These are phyloP conservation scores for Dysphania ambrosioides DNA, from an alignment of 148 eudicot species.

Conservation along the genomic window DNA sequence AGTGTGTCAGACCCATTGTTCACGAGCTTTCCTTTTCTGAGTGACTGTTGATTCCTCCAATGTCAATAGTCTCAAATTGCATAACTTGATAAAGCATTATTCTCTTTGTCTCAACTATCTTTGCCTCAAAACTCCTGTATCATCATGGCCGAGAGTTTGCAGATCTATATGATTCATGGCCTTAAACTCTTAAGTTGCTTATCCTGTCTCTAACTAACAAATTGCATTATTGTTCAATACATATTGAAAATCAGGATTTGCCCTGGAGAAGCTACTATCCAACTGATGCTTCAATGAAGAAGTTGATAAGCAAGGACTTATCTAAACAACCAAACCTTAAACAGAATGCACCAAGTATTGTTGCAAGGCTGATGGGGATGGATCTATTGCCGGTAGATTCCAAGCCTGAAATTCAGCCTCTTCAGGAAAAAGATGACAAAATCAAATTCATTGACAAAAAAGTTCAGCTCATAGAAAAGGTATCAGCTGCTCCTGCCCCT, in stretches of 20 bases:
- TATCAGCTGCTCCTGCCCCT: slow-evolving; percentile 29
- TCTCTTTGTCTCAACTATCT: neutral
- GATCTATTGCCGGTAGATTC: slow-evolving; percentile 58
- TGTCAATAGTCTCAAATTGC: neutral
- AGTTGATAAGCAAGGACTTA: slow-evolving; percentile 63
- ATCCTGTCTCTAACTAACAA: neutral
- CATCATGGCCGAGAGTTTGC: no score
- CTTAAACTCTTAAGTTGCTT: neutral
- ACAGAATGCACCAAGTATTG: slow-evolving; percentile 67
- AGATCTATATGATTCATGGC: neutral
- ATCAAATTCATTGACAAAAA: slow-evolving; percentile 21
- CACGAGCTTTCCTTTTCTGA: neutral
- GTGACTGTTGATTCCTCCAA: no score
- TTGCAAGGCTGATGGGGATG: slow-evolving; percentile 96
- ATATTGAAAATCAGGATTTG: slow-evolving; percentile 41
- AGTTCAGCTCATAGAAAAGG: slow-evolving; percentile 38
- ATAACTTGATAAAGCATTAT: neutral
- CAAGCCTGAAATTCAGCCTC: slow-evolving; percentile 28
- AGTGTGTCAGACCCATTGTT: neutral
- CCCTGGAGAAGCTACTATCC: slow-evolving; percentile 38
- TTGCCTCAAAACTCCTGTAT: neutral
- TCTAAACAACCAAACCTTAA: slow-evolving; percentile 44
- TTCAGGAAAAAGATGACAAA: slow-evolving; percentile 33
- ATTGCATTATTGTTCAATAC: slow-evolving; percentile 11
- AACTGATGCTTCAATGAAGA: slow-evolving; percentile 71